These are phyloP conservation scores for Cladophialophora immunda DNA, from an alignment of 2,329 filamentous ascomycete species.

Conservation along the genomic window DNA sequence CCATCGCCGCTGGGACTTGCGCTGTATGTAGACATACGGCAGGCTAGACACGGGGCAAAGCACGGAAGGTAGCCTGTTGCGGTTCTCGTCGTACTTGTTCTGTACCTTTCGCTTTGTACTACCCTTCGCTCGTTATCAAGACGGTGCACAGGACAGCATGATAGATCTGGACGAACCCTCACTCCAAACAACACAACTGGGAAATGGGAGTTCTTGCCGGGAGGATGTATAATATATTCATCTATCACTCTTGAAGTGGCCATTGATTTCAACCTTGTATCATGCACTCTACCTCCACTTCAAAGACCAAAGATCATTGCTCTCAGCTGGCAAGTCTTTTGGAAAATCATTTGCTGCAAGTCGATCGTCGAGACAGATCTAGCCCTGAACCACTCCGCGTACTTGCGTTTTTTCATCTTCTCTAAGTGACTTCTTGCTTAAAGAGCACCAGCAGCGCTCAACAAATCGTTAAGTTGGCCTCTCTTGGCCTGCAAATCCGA, in stretches of 20 bases:
- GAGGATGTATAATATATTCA: not conserved
- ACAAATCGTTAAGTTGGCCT: constrained; percentile 68
- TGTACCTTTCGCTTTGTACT: too few species aligned
- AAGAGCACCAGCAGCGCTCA: constrained; percentile 71
- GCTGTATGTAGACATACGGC: too few species aligned
- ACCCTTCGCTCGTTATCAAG: too few species aligned
- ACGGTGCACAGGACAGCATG: not conserved
- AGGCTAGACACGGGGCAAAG: too few species aligned
- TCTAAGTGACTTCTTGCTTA: constrained; percentile 49
- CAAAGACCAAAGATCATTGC: not conserved
- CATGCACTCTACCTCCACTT: not conserved
- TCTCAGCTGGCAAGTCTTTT: not conserved
- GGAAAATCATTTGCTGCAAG: not conserved
- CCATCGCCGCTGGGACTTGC: too few species aligned
- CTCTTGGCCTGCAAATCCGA: constrained; percentile 79
- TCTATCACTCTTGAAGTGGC: not conserved
- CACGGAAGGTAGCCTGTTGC: not conserved
- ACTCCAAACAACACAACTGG: not conserved
- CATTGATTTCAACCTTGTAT: not conserved
- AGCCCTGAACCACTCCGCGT: too few species aligned
- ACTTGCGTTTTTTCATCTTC: not conserved
- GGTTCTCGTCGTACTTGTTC: too few species aligned
- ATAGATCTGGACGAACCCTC: not conserved
- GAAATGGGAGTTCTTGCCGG: not conserved
- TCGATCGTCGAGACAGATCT: not conserved